These are phyloP conservation scores for Plantago elongata DNA, from an alignment of 257 asterid genomes.

Conservation along the genomic window DNA sequence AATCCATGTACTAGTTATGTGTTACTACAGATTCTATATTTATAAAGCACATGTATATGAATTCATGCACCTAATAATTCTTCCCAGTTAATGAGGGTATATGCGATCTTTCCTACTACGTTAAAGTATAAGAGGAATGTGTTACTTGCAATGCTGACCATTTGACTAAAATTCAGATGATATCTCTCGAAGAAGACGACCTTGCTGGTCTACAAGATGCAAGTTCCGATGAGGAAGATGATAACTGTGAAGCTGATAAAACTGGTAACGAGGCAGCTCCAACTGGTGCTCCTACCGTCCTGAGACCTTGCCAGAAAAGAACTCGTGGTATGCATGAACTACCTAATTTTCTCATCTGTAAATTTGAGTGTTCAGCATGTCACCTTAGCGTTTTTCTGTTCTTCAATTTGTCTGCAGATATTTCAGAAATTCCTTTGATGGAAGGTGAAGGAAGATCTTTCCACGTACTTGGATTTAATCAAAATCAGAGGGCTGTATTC, in stretches of 20 bases:
- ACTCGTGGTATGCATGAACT: slow-evolving; percentile 56
- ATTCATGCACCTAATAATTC: too few species aligned
- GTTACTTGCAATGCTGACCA: slow-evolving; percentile 13
- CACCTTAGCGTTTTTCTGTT: slow-evolving; percentile 19
- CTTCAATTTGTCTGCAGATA: slow-evolving; percentile 35
- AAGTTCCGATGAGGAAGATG: slow-evolving; percentile 95
- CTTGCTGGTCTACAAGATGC: slow-evolving; percentile 96
- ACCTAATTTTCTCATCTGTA: slow-evolving; percentile 11
- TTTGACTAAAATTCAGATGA: slow-evolving; percentile 60
- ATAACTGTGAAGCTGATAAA: slow-evolving; percentile 82
- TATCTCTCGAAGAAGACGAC: slow-evolving; percentile 91
- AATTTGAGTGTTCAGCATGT: slow-evolving; percentile 10
- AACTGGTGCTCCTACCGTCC: slow-evolving; percentile 52
- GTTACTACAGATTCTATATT: too few species aligned
- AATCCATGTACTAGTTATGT: too few species aligned
- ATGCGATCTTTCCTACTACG: too few species aligned
- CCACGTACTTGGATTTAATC: slow-evolving; percentile 84
- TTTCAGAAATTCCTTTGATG: slow-evolving; percentile 83
- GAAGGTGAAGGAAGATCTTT: slow-evolving; percentile 95
- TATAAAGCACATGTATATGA: too few species aligned
- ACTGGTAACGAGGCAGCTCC: slow-evolving; percentile 72
- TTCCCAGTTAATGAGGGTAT: too few species aligned
- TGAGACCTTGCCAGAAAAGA: slow-evolving; percentile 61
- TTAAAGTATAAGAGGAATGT: too few species aligned
- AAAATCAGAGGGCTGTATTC: slow-evolving; percentile 78